Evolutionary conservation across 2,329 filamentous ascomycete genomes (phyloP).

Genomic region (Pestalotiopsis sp.): DNA sequence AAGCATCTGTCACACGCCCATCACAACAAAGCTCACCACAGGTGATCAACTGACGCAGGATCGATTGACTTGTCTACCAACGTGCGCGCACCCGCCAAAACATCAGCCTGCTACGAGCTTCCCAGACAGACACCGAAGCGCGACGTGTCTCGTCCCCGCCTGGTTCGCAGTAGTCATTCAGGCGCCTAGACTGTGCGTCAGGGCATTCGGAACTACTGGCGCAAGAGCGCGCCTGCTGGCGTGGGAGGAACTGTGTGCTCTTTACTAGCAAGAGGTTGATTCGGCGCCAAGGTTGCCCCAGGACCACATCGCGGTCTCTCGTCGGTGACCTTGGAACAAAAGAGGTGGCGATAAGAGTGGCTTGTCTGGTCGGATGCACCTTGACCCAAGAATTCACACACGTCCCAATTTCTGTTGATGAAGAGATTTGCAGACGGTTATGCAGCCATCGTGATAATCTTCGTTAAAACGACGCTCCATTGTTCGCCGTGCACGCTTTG

Average conservation of each 20-base stretch:
- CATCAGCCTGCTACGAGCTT: not conserved
- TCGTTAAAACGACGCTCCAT: conserved; percentile 16
- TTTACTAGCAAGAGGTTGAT: not conserved
- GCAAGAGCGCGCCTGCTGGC: conserved; percentile 15
- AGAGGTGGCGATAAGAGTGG: not conserved
- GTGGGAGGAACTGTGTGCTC: conserved; percentile 12
- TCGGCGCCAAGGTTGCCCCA: not conserved
- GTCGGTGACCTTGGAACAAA: not conserved
- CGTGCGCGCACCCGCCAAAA: not conserved
- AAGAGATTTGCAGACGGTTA: conserved; percentile 17
- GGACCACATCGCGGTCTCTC: not conserved
- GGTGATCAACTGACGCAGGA: too few species aligned
- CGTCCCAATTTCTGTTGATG: conserved; percentile 18
- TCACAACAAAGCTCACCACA: too few species aligned
- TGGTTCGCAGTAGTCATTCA: not conserved
- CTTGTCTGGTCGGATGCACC: not conserved
- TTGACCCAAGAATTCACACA: conserved; percentile 13
- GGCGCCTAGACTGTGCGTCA: not conserved
- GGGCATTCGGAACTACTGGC: not conserved
- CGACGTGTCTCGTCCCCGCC: not conserved
- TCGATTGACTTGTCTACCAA: not conserved
- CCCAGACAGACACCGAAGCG: not conserved
- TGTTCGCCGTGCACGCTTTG: conserved; percentile 17
- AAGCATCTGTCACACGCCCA: too few species aligned
- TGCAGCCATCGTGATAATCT: conserved; percentile 17